Percentiles rank a stretch among this genome's conserved stretches.
Conservation (phyloP, 345 rosid genomes). For the Citrus mangshanensis region DNA sequence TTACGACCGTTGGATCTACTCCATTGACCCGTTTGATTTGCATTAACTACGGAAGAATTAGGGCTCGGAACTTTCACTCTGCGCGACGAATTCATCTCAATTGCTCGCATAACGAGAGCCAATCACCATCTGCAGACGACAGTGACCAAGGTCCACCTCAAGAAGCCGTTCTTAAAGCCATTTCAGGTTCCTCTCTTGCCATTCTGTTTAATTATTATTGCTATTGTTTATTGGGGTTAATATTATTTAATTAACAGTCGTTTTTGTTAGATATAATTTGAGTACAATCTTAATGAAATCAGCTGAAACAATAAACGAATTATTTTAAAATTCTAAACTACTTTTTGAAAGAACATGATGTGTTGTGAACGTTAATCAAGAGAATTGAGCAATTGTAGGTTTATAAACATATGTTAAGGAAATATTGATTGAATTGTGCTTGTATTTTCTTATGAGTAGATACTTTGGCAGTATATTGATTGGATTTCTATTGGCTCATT, state of each 20-base stretch:
- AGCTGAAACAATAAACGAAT: background rate
- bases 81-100: slow-evolving; percentile 22
- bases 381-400: background rate
- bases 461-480: background rate
- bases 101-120: slow-evolving; percentile 34
- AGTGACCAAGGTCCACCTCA: slow-evolving; percentile 80
- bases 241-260: background rate
- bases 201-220: background rate
- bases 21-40: slow-evolving; percentile 22
- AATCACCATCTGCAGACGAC: slow-evolving; percentile 28
- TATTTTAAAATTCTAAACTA: background rate
- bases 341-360: background rate
- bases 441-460: too few relatives aligned
- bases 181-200: slow-evolving; percentile 56
- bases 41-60: slow-evolving; percentile 25
- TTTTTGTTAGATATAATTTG: background rate
- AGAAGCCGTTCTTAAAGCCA: slow-evolving; percentile 93
- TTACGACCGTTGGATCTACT: slow-evolving; percentile 24
- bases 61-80: slow-evolving; percentile 30
- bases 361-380: background rate
- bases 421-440: background rate
- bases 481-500: background rate
- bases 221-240: background rate
- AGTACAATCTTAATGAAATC: background rate
- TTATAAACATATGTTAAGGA: background rate